These are phyloP conservation scores for Saturnispora sekii DNA, from an alignment of 805 yeast species.

Conservation along the genomic window DNA sequence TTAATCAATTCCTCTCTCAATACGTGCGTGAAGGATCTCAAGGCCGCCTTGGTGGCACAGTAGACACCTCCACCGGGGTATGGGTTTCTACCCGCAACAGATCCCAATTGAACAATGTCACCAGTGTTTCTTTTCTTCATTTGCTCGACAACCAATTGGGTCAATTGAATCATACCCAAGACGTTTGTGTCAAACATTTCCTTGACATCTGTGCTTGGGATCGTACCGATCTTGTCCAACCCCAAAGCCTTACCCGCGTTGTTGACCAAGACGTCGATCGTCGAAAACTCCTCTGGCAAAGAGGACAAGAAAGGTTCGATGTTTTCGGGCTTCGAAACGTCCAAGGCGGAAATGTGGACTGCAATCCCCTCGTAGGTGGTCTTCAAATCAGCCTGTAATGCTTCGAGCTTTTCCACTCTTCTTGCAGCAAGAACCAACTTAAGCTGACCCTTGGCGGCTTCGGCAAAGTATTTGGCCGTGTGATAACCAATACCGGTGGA, in stretches of 20 bases:
- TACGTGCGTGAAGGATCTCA: slow-evolving; percentile 60
- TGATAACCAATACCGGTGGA: slow-evolving; percentile 93
- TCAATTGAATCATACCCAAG: slow-evolving; percentile 70
- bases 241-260: slow-evolving; percentile 82
- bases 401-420: slow-evolving; percentile 37
- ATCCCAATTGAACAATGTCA: slow-evolving; percentile 66
- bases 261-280: slow-evolving; percentile 58
- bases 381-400: slow-evolving; percentile 30
- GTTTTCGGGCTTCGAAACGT: slow-evolving; percentile 35
- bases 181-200: slow-evolving; percentile 84
- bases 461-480: slow-evolving; percentile 81
- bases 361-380: slow-evolving; percentile 27
- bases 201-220: slow-evolving; percentile 52
- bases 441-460: slow-evolving; percentile 41
- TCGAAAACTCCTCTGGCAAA: slow-evolving; percentile 39
- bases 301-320: slow-evolving; percentile 33
- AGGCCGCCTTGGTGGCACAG: slow-evolving; percentile 68
- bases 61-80: slow-evolving; percentile 74
- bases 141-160: slow-evolving; percentile 67
- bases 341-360: slow-evolving; percentile 29
- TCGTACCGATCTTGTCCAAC: slow-evolving; percentile 61
- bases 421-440: slow-evolving; percentile 44
- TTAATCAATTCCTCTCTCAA: slow-evolving; percentile 46
- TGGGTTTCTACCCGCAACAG: slow-evolving; percentile 72
- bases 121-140: slow-evolving; percentile 64